Evolutionary conservation across 2,329 filamentous ascomycete genomes (phyloP).

Genomic region (Aspergillus latus): DNA sequence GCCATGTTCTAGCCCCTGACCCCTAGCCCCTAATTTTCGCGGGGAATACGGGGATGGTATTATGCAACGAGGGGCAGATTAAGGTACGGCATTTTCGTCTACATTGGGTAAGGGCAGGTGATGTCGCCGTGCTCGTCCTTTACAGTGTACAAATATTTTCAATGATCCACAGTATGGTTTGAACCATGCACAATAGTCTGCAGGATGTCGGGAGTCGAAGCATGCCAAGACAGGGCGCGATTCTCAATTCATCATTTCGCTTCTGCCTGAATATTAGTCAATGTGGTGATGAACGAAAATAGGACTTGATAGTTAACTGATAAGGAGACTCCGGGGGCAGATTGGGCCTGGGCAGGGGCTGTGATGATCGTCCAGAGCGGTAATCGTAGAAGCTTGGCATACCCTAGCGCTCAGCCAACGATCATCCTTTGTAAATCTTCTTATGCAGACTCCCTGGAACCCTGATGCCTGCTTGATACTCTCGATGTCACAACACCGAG

Average conservation of each 20-base stretch:
- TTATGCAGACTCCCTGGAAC: neutral
- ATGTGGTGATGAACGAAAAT: neutral
- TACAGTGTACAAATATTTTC: neutral
- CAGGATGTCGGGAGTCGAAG: neutral
- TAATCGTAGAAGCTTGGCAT: slow-evolving; percentile 10
- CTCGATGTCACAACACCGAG: slow-evolving; percentile 1
- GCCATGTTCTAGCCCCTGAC: neutral
- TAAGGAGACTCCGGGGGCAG: neutral
- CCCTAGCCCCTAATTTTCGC: neutral
- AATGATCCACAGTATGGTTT: neutral
- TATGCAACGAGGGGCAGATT: neutral
- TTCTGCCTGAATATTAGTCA: slow-evolving; percentile 3
- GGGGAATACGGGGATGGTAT: neutral
- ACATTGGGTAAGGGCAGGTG: neutral
- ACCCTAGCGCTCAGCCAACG: neutral
- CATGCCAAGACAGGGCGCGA: neutral
- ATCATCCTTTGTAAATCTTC: neutral
- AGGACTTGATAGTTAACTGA: neutral
- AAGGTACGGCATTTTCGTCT: neutral
- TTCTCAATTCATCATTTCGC: neutral
- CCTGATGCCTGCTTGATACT: neutral
- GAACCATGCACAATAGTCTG: neutral
- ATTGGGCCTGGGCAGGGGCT: neutral
- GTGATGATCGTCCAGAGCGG: slow-evolving; percentile 5
- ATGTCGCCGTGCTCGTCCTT: neutral